Conservation (phyloP, 2,329 filamentous ascomycete genomes). For the Monilinia aucupariae region DNA sequence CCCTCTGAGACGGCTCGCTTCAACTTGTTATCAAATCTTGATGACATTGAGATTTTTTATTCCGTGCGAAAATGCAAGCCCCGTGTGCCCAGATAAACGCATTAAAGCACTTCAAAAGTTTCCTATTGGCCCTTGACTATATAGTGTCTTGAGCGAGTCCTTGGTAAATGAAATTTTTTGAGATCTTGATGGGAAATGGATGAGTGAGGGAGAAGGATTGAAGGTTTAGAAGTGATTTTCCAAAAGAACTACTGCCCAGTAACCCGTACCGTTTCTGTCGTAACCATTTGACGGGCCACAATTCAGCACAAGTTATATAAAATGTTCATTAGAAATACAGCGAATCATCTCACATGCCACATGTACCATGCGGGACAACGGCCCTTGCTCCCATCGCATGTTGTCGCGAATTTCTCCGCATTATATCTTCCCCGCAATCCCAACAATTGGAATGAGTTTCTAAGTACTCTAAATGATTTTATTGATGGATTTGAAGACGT, state of each 20-base stretch:
- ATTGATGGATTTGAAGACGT: neutral
- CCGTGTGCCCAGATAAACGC: neutral
- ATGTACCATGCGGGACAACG: conserved; percentile 1
- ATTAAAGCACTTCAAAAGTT: neutral
- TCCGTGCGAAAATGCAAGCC: neutral
- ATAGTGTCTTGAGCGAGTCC: neutral
- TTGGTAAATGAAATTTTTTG: neutral
- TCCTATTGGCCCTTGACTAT: no score
- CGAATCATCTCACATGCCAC: neutral
- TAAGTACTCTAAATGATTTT: neutral
- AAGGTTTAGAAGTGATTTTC: neutral
- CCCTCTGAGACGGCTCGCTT: neutral
- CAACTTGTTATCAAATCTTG: neutral
- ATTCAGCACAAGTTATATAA: neutral
- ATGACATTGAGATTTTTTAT: neutral
- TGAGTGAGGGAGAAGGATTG: no score
- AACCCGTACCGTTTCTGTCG: neutral
- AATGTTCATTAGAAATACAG: neutral
- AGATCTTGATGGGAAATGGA: neutral
- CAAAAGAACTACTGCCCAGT: neutral
- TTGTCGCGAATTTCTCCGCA: neutral
- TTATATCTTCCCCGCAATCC: neutral
- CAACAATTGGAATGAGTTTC: neutral
- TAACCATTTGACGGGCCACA: no score
- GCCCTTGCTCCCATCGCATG: neutral